Conservation (phyloP, 2,329 filamentous ascomycete species). For the Rhytidhysteron rufulum region DNA sequence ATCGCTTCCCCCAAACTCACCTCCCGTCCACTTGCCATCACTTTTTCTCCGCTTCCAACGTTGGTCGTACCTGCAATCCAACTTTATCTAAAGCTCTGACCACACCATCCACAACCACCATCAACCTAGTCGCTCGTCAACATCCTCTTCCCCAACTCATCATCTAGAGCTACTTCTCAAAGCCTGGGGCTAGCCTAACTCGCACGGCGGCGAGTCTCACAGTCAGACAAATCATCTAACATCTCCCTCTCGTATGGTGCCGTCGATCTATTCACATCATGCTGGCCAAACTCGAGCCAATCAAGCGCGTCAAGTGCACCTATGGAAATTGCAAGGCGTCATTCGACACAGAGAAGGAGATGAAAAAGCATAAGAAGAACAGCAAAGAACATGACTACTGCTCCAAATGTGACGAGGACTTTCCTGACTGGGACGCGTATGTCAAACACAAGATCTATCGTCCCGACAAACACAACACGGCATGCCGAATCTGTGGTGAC, state of each 20-base stretch:
- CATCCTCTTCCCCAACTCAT: no score
- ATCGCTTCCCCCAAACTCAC: no score
- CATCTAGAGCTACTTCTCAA: no score
- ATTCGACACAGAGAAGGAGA: constrained; percentile 44
- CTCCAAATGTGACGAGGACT: constrained; percentile 43
- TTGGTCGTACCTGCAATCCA: no score
- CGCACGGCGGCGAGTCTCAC: no score
- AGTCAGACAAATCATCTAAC: no score
- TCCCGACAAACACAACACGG: constrained; percentile 43
- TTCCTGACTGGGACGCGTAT: constrained; percentile 41
- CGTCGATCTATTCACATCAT: constrained; percentile 14
- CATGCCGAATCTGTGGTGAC: constrained; percentile 54
- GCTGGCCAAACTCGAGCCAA: constrained; percentile 19
- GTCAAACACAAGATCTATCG: constrained; percentile 45
- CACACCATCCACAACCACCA: no score
- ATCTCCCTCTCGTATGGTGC: neutral
- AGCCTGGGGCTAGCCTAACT: no score
- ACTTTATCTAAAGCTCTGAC: no score
- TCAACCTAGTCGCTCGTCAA: no score
- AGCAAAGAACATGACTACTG: constrained; percentile 45
- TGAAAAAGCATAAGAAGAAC: constrained; percentile 50
- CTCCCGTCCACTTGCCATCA: no score
- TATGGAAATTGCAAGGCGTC: constrained; percentile 42
- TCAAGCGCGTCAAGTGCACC: constrained; percentile 37
- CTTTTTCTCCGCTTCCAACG: no score